Base-by-base conservation (phyloP, 495 filamentous ascomycete species). In the Xylaria venustula region DNA sequence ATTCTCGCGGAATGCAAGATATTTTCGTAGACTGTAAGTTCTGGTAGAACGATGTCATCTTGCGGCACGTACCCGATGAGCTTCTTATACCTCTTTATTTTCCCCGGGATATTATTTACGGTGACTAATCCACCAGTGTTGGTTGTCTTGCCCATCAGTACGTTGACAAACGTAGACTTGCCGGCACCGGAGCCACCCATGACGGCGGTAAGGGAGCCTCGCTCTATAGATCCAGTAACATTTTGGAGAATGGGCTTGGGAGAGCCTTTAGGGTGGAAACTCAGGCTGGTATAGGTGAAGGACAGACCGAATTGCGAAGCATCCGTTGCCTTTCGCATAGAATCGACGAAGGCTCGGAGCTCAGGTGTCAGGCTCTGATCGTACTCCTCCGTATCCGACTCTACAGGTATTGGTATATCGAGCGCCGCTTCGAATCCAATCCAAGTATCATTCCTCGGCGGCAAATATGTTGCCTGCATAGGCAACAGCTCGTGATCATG, bases 61-160 rank as follows among this genome's bases (percentile, higher is more conserved):
- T 84, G 81, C 4, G 81, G 80, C 28, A 85, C 79, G 51, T 83
- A 84, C 25, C 81, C 80, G 17, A 84, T 82, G 52, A 82, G 78
- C 56, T 81, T 81, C 67, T 80, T 81, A 55, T 81, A 83, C 47
- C 66, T 67, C 63, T 73, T 72, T 19, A 80, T 76, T 28, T 75
- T 71, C 7, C 78, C 75, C 14, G 76, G 73, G 23, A 77, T 67
- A 7, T 76, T 79, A 60, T 84, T 84, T 62, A 84, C 74, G 52
- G 68, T 76, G 7, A 77, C 75, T 3, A 62, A 52, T 1, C 81
- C 81, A 26, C 69, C 65, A 5, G 77, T 82, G 41, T 77, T 72
- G 20, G 67, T 65, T 0, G 64, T 66, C 62, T 82, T 81, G 12
- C 81, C 81, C 80, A 82, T 83, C 1, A 81, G 68, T 23, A 83